Evolutionary conservation across 2,329 filamentous ascomycete genomes (phyloP).

Genomic region (Phaeosphaeria sp.): DNA sequence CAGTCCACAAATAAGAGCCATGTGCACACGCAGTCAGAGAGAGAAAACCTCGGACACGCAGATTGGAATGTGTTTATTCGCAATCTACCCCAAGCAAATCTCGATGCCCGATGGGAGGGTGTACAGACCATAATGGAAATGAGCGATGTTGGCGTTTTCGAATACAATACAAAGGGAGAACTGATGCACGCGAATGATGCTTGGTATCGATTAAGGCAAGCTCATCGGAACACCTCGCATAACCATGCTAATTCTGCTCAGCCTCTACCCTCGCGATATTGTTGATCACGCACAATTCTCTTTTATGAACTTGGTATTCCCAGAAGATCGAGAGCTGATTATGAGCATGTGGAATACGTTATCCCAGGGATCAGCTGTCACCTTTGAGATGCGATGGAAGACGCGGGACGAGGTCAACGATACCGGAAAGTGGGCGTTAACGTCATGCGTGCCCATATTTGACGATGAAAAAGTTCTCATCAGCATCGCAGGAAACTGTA

Average conservation of each 20-base stretch:
- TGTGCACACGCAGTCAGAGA: conserved; percentile 11
- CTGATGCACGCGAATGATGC: conserved; percentile 39
- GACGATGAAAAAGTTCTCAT: conserved; percentile 33
- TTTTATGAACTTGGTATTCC: conserved; percentile 41
- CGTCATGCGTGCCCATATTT: conserved; percentile 37
- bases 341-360: conserved; percentile 41
- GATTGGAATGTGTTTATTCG: conserved; percentile 4
- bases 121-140: conserved; percentile 44
- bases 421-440: conserved; percentile 35
- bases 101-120: conserved; percentile 32
- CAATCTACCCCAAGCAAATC: conserved; percentile 16
- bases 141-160: conserved; percentile 44
- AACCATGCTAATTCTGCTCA: conserved; percentile 7
- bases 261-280: conserved; percentile 28
- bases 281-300: conserved; percentile 29
- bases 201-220: conserved; percentile 34
- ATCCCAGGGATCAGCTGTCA: conserved; percentile 30
- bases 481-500: conserved; percentile 39
- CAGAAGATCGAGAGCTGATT: conserved; percentile 31
- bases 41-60: background rate
- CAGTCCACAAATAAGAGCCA: background rate
- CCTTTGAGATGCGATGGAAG: conserved; percentile 47
- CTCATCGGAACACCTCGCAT: background rate
- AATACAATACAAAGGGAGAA: conserved; percentile 32
- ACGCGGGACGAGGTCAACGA: conserved; percentile 17